Base-by-base conservation (phyloP, 208 protist species). In the Trypanosoma mega region DNA sequence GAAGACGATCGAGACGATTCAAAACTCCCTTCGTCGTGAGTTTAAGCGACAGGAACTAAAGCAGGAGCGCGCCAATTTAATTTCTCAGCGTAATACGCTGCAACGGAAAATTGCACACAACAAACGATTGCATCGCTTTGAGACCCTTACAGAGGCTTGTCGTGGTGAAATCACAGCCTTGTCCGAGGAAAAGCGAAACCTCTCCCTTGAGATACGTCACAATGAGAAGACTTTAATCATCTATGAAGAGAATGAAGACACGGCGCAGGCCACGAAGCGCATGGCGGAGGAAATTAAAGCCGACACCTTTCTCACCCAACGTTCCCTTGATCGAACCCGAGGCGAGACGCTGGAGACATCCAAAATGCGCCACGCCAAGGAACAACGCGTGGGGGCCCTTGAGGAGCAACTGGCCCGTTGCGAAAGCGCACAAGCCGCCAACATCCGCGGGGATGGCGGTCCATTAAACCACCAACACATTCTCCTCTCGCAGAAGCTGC, bases 151-250 rank as follows among this genome's bases (percentile, higher is more conserved):
- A 14, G 69, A 82, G 45, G 53, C 61, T 14, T 71, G 66, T 23
- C 84, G 81, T 54, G 26, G 68, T 44, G 79, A 92, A 54, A 85
- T 92, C 36, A 47, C 57, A 12, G 53, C 51, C 27, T 71, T 86
- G 37, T 68, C 27, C 5, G 74, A 85, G 31, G 79, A 89, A 49
- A 65, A 86, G 53, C 78, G 81, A 27, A 74, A 78, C 37, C 65
- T 86, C 3, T 68, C 72, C 49, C 72, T 87, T 1, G 72, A 79
- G 50, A 73, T 92, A 54, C 80, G 81, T 39, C 82, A 75, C 59
- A 92, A 92, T 58, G 85, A 92, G 48, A 86, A 83, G 63, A 68
- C 89, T 21, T 68, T 92, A 18, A 20, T 89, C 8, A 68, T 76
- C 51, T 76, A 75, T 50, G 66, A 31, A 18, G 37, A 63, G 27